Conservation (phyloP, 148 eudicot genomes). For the Rhododendron henanense region DNA sequence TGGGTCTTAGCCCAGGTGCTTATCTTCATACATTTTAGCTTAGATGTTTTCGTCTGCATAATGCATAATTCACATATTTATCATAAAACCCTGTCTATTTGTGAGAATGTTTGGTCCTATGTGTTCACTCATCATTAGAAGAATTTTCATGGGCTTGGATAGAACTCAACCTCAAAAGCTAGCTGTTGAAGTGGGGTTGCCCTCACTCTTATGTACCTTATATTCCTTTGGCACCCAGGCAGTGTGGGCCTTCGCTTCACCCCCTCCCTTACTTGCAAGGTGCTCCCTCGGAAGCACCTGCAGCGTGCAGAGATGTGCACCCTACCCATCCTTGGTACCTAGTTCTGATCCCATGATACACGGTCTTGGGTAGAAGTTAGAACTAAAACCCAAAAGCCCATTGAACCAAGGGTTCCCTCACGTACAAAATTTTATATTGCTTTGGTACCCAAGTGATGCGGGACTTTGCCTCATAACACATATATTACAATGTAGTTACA, state of each 20-base stretch:
- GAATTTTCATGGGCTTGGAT: not conserved
- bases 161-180: not conserved
- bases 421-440: not conserved
- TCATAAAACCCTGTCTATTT: not conserved
- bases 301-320: not conserved
- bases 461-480: not conserved
- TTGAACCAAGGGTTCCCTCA: not conserved
- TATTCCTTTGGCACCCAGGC: not conserved
- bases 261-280: not conserved
- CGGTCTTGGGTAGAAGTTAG: not conserved
- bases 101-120: not conserved
- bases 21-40: not conserved
- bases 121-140: not conserved
- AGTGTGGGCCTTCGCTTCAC: not conserved
- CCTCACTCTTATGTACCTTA: not conserved
- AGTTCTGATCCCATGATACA: not conserved
- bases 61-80: not conserved
- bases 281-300: not conserved
- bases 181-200: not conserved
- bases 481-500: not conserved
- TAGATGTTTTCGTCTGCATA: not conserved
- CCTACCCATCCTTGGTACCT: not conserved
- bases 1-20: conserved; percentile 94
- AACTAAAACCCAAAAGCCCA: not conserved
- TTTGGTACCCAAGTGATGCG: not conserved